Conservation (phyloP, 2,329 filamentous ascomycete species). For the Seiridium unicorne region DNA sequence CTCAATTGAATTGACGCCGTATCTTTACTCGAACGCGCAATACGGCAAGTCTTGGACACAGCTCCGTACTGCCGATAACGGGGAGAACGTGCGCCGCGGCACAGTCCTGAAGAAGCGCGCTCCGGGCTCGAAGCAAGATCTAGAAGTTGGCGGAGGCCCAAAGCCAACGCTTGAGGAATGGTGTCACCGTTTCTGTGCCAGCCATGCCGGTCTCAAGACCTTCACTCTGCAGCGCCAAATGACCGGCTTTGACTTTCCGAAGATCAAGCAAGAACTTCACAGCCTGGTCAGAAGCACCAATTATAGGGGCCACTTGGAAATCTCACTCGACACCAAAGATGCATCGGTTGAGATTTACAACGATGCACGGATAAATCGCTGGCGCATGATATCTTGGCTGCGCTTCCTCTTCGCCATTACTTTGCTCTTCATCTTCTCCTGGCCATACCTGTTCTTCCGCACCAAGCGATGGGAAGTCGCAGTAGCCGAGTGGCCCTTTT, state of each 20-base stretch:
- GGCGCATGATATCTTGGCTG: slow-evolving; percentile 64
- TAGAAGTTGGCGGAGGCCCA: slow-evolving; percentile 38
- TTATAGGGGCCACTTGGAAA: slow-evolving; percentile 61
- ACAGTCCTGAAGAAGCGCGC: slow-evolving; percentile 47
- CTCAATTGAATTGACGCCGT: slow-evolving; percentile 56
- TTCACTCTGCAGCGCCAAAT: slow-evolving; percentile 53
- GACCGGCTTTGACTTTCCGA: slow-evolving; percentile 58
- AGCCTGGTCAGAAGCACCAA: slow-evolving; percentile 61
- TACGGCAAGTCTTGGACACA: slow-evolving; percentile 37
- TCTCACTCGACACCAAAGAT: slow-evolving; percentile 60
- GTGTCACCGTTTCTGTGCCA: slow-evolving; percentile 67
- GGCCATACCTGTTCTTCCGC: slow-evolving; percentile 67
- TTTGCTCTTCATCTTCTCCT: slow-evolving; percentile 67
- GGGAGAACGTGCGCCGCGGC: slow-evolving; percentile 64
- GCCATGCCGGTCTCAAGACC: slow-evolving; percentile 53
- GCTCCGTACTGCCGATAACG: slow-evolving; percentile 53
- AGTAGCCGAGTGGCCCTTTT: slow-evolving; percentile 59
- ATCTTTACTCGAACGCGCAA: slow-evolving; percentile 48
- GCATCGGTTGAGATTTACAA: slow-evolving; percentile 62
- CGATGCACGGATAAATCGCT: slow-evolving; percentile 58
- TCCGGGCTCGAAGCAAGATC: slow-evolving; percentile 34
- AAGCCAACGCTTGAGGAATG: slow-evolving; percentile 53
- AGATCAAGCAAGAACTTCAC: slow-evolving; percentile 50
- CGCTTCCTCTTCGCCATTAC: slow-evolving; percentile 64
- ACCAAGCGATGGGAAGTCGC: slow-evolving; percentile 68